Evolutionary conservation across 73 alveolate species (phyloP), one percentile per base, ranked within the genome.

Genomic region (Uronychia setigera): DNA sequence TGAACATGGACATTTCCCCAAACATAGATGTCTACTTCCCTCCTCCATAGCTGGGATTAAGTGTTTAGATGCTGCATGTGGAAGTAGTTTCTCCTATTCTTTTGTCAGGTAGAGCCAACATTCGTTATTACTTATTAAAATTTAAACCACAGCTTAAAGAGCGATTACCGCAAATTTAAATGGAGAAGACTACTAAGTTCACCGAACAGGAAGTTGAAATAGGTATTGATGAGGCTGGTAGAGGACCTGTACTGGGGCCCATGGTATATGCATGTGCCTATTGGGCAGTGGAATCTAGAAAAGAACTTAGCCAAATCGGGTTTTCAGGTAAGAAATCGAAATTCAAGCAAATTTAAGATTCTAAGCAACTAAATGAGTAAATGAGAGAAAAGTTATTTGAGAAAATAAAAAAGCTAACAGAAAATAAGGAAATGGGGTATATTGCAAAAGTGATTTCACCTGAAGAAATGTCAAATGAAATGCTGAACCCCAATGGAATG

Each of bases 191-290:
- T n/a, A n/a, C n/a, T n/a, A n/a, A n/a, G n/a, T n/a, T n/a, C n/a
- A n/a, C n/a, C n/a, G n/a, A n/a, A n/a, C n/a, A n/a, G n/a, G n/a
- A n/a, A n/a, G n/a, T n/a, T n/a, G n/a, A n/a, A n/a, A n/a, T n/a
- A n/a, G 99, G 99, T 35, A 94, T 98, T 77, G 99, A 98, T 89
- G 99, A 98, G 82, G 99, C 99, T 28, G 99, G 99, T 0, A 90
- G 99, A 94, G 99, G 99, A 1, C 99, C 99, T 29, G 99, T 97
- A 29, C 84, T 98, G 26, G 99, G 99, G 25, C 99, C 99, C 26
- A 96, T 98, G 99, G 98, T 98, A 1, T 98, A 97, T 93, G 99
- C 98, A 0, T 88, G 98, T 86, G 93, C 97, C 31, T 92, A 77
- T 59, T 97, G 99, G 99, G 96, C 97, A 29, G 86, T 79, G 13